Percentiles rank a stretch among this genome's conserved stretches.
These are phyloP conservation scores for Boletus coccyginus DNA, from an alignment of 768 basidiomycete genomes.

Conservation along the genomic window DNA sequence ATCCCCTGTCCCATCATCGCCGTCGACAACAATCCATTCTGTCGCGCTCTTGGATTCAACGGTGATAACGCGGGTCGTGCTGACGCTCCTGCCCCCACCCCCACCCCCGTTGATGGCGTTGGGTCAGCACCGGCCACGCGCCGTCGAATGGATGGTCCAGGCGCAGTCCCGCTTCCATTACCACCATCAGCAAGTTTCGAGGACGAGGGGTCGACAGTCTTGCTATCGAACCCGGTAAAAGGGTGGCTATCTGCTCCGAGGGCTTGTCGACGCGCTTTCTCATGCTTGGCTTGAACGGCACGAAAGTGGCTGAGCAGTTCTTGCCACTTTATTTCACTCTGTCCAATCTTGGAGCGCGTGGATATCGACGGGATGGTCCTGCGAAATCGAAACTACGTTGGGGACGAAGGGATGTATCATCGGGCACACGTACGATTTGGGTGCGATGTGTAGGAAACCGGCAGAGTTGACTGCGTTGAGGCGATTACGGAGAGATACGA, in stretches of 20 bases:
- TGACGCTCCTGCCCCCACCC: neutral
- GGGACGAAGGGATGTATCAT: neutral
- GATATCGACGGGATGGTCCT: conserved; percentile 36
- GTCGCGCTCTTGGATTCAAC: conserved; percentile 67
- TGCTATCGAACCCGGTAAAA: conserved; percentile 43
- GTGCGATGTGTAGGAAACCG: conserved; percentile 88
- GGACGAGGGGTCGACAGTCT: conserved; percentile 22
- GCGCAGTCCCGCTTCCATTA: neutral
- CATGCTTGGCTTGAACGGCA: conserved; percentile 83
- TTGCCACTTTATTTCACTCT: conserved; percentile 97
- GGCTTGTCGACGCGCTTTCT: conserved; percentile 82
- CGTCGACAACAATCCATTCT: conserved; percentile 40
- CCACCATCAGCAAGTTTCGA: conserved; percentile 6
- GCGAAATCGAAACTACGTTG: conserved; percentile 25
- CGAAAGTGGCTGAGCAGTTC: conserved; percentile 93
- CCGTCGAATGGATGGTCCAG: conserved; percentile 53
- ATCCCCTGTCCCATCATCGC: conserved; percentile 37
- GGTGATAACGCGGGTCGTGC: conserved; percentile 57
- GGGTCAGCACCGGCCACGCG: conserved; percentile 56
- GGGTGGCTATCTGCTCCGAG: conserved; percentile 61
- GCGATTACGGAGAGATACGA: conserved; percentile 90
- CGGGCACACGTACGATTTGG: conserved; percentile 63
- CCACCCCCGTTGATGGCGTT: conserved; percentile 25
- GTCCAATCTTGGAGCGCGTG: conserved; percentile 71
- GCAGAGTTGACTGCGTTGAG: conserved; percentile 94